Percentiles rank a stretch among this genome's conserved stretches.
Conservation (phyloP, 345 rosid species). For the Salix brachista region DNA sequence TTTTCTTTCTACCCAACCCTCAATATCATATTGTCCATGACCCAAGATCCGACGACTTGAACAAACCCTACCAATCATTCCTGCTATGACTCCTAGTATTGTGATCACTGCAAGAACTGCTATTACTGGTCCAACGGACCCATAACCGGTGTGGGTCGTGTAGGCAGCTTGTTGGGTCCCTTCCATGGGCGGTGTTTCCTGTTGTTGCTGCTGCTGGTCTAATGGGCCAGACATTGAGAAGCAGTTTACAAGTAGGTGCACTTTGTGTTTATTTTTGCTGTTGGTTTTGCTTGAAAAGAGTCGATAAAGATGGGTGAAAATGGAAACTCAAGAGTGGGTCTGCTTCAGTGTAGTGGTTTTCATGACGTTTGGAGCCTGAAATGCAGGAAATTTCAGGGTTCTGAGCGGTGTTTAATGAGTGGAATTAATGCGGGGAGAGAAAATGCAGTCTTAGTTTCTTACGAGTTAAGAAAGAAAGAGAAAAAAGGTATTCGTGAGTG, state of each 20-base stretch:
- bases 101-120: slow-evolving; percentile 62
- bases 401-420: background rate
- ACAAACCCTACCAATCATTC: slow-evolving; percentile 60
- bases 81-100: slow-evolving; percentile 54
- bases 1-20: slow-evolving; percentile 65
- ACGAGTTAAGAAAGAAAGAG: background rate
- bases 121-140: slow-evolving; percentile 59
- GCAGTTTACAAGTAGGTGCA: slow-evolving; percentile 11
- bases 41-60: slow-evolving; percentile 56
- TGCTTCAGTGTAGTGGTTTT: background rate
- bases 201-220: slow-evolving; percentile 27
- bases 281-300: background rate
- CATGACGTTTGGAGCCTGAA: background rate
- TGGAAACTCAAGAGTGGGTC: slow-evolving; percentile 1
- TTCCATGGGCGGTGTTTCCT: slow-evolving; percentile 25
- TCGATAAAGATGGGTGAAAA: background rate
- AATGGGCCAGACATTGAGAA: slow-evolving; percentile 37
- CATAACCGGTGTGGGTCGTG: slow-evolving; percentile 36
- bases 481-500: background rate
- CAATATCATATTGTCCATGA: slow-evolving; percentile 49
- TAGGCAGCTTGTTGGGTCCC: slow-evolving; percentile 31
- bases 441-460: background rate
- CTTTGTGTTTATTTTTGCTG: background rate
- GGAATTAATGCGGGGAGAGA: background rate
- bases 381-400: background rate